Evolutionary conservation across 345 rosid genomes (phyloP).

Genomic region (Lumnitzera racemosa): DNA sequence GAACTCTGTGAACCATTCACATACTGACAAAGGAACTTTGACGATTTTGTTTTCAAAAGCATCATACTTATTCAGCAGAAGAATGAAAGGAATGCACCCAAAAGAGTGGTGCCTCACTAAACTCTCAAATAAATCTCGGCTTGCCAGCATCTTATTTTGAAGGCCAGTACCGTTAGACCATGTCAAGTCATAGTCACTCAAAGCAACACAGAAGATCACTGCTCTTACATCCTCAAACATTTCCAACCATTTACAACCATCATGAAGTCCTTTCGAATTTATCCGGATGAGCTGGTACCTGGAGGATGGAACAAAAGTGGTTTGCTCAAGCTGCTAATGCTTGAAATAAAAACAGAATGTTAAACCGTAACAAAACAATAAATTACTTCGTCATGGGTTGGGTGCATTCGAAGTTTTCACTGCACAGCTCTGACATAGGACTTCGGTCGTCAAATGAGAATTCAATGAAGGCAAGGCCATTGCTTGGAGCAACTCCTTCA

Average conservation of each 20-base stretch:
- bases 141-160: slow-evolving; percentile 43
- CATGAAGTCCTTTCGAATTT: slow-evolving; percentile 44
- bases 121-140: slow-evolving; percentile 46
- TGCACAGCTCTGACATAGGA: slow-evolving; percentile 40
- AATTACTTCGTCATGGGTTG: slow-evolving; percentile 35
- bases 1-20: slow-evolving; percentile 56
- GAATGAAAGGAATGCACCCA: slow-evolving; percentile 39
- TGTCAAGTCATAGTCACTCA: slow-evolving; percentile 50
- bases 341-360: slow-evolving; percentile 1
- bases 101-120: slow-evolving; percentile 43
- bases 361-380: neutral
- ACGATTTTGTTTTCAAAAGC: slow-evolving; percentile 40
- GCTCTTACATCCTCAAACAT: slow-evolving; percentile 62
- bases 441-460: slow-evolving; percentile 51
- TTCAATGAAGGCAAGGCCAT: slow-evolving; percentile 49
- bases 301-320: neutral
- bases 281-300: slow-evolving; percentile 56
- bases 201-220: slow-evolving; percentile 49
- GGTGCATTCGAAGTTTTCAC: slow-evolving; percentile 27
- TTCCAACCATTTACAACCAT: slow-evolving; percentile 58
- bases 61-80: slow-evolving; percentile 50
- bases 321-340: neutral
- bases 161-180: slow-evolving; percentile 18
- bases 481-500: slow-evolving; percentile 50
- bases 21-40: slow-evolving; percentile 30